Base-by-base conservation (phyloP, 169 alveolate species). In the Cyclospora cayetanensis region DNA sequence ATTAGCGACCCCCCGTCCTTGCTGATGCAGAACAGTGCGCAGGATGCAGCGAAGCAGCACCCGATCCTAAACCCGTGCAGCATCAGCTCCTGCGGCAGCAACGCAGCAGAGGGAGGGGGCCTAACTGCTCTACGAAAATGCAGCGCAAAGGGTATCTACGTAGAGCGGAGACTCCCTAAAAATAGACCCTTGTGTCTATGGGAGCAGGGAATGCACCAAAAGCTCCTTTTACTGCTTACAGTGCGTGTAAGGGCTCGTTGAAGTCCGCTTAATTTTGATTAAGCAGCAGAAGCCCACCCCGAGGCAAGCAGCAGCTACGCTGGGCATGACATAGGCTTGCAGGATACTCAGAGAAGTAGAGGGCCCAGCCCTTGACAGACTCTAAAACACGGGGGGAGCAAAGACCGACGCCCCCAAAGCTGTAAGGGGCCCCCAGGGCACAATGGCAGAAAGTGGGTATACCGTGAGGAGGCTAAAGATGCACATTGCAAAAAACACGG, bases 31-130 rank as follows among this genome's bases (percentile, higher is more conserved):
- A 70, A 5, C 12, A 70, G 55, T 53, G 39, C 39, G 35, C 35
- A 53, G 5, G 83, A 70, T 5, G 34, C 25, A 1, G 39, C 83
- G 55, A 70, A 70, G 83, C 53, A 70, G 55, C 83, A 70, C 7
- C 15, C 1, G 9, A 35, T 27, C 1, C 83, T 50, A 35, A 70
- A 22, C 60, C 83, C 83, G 35, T 70, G 83, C 53, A 70, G 83
- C 83, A 70, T 50, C 83, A 70, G 35, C 83, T 70, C 83, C 83
- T 70, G 83, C 43, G n/a, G n/a, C n/a, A 37, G 4, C 41, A 70
- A 50, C 35, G 42, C 53, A 70, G 37, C 53, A 35, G 60, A 70
- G 29, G 37, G 12, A 5, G 4, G 50, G 22, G 80, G 35, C 80
- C 43, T 27, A n/a, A n/a, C n/a, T n/a, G n/a, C n/a, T n/a, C n/a